Base-by-base conservation (phyloP, 805 yeast species). In the Zygosaccharomyces rouxii region DNA sequence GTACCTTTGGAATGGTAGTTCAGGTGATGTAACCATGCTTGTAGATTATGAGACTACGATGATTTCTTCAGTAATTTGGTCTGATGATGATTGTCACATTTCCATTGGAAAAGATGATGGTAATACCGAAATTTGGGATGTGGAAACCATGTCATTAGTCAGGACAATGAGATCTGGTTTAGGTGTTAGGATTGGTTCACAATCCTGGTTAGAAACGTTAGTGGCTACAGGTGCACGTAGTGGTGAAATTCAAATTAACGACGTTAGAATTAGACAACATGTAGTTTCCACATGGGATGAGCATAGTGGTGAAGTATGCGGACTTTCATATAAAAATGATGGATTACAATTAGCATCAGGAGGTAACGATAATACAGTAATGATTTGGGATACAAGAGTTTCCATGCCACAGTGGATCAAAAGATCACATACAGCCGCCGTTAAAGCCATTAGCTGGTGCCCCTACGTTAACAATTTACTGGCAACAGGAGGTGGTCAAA, bases 401-500 rank as follows among this genome's bases (percentile, higher is more conserved):
- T 68, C 76, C 0, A 62, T 71, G 22, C 96, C 98, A 2, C 77
- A 81, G 53, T 87, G 83, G 64, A 74, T 83, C 11, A 87, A 89
- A 63, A 78, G 84, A 14, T 79, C 81, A 47, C 99, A 92, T 68
- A 83, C 79, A 26, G 97, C 98, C 0, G 98, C 98, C 0, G 96
- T 92, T 4, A 94, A 94, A 68, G 97, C 98, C 1, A 67, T 94
- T 42, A 82, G 92, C 7, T 92, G 97, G 97, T 86, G 95, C 63
- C 98, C 98, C 1, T 84, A 84, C 64, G 92, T 88, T 57, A 71
- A 71, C 26, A 84, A 86, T 51, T 68, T 90, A 46, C 73, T 92
- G 45, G 97, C 97, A n/a, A 85, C 97, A 3, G 99, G 98, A 5
- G 99, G 99, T 45, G 99, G 99, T 13, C 84, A 95, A 10, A 78